phyloP scores from a whole-genome alignment of 1,139 yeast genomes.

The Komagataea norvegica region DNA sequence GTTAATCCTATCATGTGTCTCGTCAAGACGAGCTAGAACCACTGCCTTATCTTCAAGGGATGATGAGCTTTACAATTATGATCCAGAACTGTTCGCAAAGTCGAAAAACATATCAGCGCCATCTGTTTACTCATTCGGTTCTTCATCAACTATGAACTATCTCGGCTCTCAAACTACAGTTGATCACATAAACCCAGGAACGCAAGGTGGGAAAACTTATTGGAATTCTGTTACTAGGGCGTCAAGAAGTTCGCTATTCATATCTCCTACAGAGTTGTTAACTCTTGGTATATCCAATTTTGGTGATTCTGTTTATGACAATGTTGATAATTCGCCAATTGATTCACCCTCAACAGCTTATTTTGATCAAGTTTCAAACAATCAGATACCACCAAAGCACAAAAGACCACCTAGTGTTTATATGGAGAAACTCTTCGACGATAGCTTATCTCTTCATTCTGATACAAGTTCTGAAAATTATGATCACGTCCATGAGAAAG shows the following conservation, averaged over 20 bases:
- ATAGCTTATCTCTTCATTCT: conserved; percentile 8
- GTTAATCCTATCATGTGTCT: conserved; percentile 12
- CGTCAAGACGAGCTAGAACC: conserved; percentile 19
- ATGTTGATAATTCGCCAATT: conserved; percentile 19
- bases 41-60: conserved; percentile 3
- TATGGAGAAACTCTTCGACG: conserved; percentile 28
- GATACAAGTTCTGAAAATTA: conserved; percentile 9
- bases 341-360: conserved; percentile 19
- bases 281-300: conserved; percentile 7
- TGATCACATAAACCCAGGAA: conserved; percentile 10
- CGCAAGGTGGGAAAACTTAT: conserved; percentile 20
- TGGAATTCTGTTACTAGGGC: conserved; percentile 22
- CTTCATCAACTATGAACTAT: conserved; percentile 23
- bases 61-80: conserved; percentile 16
- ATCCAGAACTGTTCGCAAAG: conserved; percentile 17
- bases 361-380: conserved; percentile 5
- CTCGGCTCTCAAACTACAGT: conserved; percentile 17
- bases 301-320: conserved; percentile 3
- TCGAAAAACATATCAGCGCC: conserved; percentile 8
- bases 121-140: conserved; percentile 27
- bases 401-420: conserved; percentile 29
- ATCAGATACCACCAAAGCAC: conserved; percentile 8
- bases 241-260: conserved; percentile 30
- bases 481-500: conserved; percentile 15
- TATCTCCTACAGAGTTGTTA: conserved; percentile 34